Evolutionary conservation across 176 grass and related monocot species (phyloP).

Genomic region (Avena atlantica): DNA sequence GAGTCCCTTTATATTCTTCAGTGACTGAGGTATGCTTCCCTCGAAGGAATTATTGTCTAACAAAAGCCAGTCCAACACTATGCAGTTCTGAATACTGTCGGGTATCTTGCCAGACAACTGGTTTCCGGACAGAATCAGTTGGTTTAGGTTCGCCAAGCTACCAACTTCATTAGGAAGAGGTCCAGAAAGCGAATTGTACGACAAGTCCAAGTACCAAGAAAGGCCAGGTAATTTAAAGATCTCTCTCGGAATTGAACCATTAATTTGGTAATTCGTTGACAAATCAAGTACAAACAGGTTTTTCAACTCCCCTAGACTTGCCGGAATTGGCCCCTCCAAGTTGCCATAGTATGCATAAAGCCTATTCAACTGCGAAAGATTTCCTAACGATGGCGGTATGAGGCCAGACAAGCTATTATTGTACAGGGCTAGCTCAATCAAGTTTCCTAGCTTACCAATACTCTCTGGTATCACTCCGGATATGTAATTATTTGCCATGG

Average conservation of each 20-base stretch:
- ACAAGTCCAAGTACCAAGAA: conserved; percentile 21
- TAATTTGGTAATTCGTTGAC: background rate
- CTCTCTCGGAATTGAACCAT: background rate
- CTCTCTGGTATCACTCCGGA: conserved; percentile 10
- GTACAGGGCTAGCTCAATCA: conserved; percentile 13
- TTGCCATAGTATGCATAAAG: background rate
- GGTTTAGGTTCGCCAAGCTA: conserved; percentile 14
- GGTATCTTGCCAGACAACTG: conserved; percentile 30
- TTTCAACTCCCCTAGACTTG: conserved; percentile 2
- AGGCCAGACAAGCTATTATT: conserved; percentile 10
- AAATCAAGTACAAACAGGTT: conserved; percentile 13
- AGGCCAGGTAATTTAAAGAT: background rate
- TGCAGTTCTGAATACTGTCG: conserved; percentile 9
- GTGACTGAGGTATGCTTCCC: conserved; percentile 6
- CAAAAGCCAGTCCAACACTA: conserved; percentile 16
- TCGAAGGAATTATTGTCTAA: conserved; percentile 26
- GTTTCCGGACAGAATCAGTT: conserved; percentile 16
- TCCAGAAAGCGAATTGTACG: conserved; percentile 19
- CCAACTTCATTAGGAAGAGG: background rate
- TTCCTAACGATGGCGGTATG: background rate
- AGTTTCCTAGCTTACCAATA: conserved; percentile 15
- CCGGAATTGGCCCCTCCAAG: background rate
- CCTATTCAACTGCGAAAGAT: background rate
- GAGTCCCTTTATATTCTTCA: conserved; percentile 28
- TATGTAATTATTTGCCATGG: background rate